Base-by-base conservation (phyloP, 2,329 filamentous ascomycete genomes). In the Blumeria hordei region DNA sequence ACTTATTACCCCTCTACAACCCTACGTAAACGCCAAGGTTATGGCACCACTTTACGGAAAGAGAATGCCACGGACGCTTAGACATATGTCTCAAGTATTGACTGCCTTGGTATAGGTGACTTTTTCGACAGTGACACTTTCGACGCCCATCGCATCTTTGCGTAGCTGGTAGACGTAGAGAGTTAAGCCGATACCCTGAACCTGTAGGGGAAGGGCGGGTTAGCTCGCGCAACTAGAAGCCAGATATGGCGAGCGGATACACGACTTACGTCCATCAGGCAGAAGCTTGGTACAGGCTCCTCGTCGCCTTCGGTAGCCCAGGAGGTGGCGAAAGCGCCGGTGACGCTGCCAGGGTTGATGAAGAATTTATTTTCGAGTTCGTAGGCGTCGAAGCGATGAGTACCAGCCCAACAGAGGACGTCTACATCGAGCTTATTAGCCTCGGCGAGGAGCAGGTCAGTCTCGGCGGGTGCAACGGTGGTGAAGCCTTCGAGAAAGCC, bases 131-230 rank as follows among this genome's bases (percentile, higher is more conserved):
- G 81, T 82, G 49, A 90, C 84, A 57, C 81, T 87, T 68, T 88
- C 84, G 37, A 77, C 77, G 14, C 85, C 85, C 60, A 84, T 81
- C 56, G 77, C 80, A 62, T 87, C 83, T 65, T 83, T 87, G 66
- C 81, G 78, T 64, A 88, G 69, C 67, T 88, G 84, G 67, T 96
- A 96, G 54, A 96, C 90, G 67, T 96, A 96, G 53, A 96, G 74
- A 57, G 93, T 93, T 60, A 96, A 76, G 14, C 93, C 93, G 66
- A 95, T 93, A 35, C 90, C 90, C 77, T 96, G 90, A 37, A 94
- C 86, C 87, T 94, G 62, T 58, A n/a, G 12, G 8, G 21, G 14
- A 14, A 33, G 12, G 34, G 39, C 45, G 39, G 55, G 56, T 66
- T 47, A 66, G 63, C 52, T 28, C 21, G 21, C 21, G 21, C 21